These are phyloP conservation scores for Fusarium hainanense DNA, from an alignment of 2,329 filamentous ascomycete genomes.

Conservation along the genomic window DNA sequence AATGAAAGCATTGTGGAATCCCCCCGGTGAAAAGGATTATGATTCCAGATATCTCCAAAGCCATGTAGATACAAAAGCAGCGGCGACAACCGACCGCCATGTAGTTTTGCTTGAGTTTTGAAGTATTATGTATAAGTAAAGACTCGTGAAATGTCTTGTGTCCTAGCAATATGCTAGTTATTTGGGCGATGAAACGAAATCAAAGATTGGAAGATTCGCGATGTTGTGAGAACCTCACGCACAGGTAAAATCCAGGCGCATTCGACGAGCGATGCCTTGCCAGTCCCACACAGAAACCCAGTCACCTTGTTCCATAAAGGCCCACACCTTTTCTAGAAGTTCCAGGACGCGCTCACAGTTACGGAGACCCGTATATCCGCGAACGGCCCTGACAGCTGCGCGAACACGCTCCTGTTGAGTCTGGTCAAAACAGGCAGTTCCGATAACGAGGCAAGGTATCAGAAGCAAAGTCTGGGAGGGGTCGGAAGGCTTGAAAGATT, in stretches of 20 bases:
- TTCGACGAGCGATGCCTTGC: constrained; percentile 65
- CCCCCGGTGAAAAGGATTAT: neutral
- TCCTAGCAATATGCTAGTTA: neutral
- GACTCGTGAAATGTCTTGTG: neutral
- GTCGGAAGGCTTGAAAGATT: constrained; percentile 66
- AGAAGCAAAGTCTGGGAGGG: constrained; percentile 69
- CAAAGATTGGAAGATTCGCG: constrained; percentile 16
- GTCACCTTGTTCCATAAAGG: constrained; percentile 67
- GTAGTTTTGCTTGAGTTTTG: constrained; percentile 12
- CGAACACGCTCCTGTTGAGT: constrained; percentile 65
- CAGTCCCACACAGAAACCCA: constrained; percentile 73
- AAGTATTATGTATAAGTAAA: constrained; percentile 19
- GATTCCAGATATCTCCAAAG: neutral
- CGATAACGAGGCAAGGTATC: constrained; percentile 70
- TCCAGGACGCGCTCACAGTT: constrained; percentile 66
- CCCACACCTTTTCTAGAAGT: constrained; percentile 69
- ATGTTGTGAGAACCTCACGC: constrained; percentile 47
- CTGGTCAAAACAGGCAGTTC: constrained; percentile 67
- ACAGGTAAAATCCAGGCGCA: constrained; percentile 68
- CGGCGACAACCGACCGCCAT: constrained; percentile 25
- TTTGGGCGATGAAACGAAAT: neutral
- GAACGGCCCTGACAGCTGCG: constrained; percentile 61
- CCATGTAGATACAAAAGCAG: neutral
- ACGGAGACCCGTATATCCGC: constrained; percentile 68
- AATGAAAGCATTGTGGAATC: neutral